Evolutionary conservation across 1,284 basidiomycete species (phyloP).

Genomic region (Heterobasidion parviporum): DNA sequence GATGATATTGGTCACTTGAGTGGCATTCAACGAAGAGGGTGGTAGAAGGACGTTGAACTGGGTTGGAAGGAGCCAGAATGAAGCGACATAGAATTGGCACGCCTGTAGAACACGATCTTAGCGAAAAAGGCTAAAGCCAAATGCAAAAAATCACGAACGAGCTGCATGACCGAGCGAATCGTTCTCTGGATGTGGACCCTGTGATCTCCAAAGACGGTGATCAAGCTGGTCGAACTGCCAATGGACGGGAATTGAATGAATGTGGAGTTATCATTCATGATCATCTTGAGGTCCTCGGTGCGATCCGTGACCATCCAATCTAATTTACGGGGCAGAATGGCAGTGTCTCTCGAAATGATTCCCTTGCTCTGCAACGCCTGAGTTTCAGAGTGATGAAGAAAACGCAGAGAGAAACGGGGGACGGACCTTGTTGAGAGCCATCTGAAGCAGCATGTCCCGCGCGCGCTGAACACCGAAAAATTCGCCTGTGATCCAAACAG

Average conservation of each 20-base stretch:
- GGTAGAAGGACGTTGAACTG: constrained; percentile 90
- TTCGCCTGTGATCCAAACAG: constrained; percentile 96
- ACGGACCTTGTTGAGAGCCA: constrained; percentile 79
- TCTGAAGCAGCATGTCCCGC: constrained; percentile 88
- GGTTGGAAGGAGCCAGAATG: constrained; percentile 91
- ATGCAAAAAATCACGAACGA: constrained; percentile 47
- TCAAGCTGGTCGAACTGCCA: constrained; percentile 84
- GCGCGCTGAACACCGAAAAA: constrained; percentile 95
- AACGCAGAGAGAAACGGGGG: constrained; percentile 6
- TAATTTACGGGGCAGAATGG: constrained; percentile 91
- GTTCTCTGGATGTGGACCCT: constrained; percentile 94
- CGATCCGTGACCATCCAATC: constrained; percentile 97
- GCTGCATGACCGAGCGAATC: constrained; percentile 91
- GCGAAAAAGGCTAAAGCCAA: background rate
- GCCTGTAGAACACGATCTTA: constrained; percentile 41
- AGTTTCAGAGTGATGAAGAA: background rate
- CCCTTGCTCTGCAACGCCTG: constrained; percentile 66
- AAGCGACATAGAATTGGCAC: constrained; percentile 93
- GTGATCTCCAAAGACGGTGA: constrained; percentile 92
- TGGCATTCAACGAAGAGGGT: constrained; percentile 73
- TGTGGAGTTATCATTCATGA: constrained; percentile 96
- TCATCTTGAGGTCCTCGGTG: constrained; percentile 80
- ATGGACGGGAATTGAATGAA: constrained; percentile 92
- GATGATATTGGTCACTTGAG: constrained; percentile 79
- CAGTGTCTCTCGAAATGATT: constrained; percentile 88